Percentiles rank a stretch among this genome's conserved stretches.
Conservation (phyloP, 176 grass and related monocot species). For the Oryza punctata region DNA sequence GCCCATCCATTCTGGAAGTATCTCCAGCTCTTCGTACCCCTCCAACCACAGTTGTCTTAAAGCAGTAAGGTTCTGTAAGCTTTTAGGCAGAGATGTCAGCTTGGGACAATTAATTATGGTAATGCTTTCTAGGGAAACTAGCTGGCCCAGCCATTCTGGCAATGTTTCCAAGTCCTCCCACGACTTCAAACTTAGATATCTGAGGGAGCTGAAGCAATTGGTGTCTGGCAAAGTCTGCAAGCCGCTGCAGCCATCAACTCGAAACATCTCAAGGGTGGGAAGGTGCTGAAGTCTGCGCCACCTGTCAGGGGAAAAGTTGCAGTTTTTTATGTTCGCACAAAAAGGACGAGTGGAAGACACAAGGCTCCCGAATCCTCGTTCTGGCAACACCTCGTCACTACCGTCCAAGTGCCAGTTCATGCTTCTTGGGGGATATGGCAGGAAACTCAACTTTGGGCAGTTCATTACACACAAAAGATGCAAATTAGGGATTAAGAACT, state of each 20-base stretch:
- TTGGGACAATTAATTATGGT: too few species aligned
- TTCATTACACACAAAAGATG: rapidly evolving
- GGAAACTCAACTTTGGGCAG: constrained; percentile 28
- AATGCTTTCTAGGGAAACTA: too few species aligned
- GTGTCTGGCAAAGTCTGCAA: not conserved
- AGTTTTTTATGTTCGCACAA: rapidly evolving
- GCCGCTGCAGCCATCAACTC: rapidly evolving
- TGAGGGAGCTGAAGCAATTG: not conserved
- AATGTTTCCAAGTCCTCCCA: too few species aligned
- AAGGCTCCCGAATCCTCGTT: not conserved
- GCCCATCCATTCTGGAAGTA: not conserved
- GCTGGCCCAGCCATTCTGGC: too few species aligned
- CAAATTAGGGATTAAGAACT: constrained; percentile 32
- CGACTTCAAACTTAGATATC: rapidly evolving
- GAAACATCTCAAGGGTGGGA: not conserved
- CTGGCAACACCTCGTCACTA: not conserved
- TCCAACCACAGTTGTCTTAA: too few species aligned
- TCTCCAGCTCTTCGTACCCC: not conserved
- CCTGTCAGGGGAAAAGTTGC: not conserved
- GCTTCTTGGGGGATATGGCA: constrained; percentile 1
- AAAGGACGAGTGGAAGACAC: not conserved
- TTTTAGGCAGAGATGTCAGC: too few species aligned
- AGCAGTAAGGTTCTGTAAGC: too few species aligned
- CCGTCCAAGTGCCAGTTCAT: rapidly evolving
- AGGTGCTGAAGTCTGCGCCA: not conserved